Base-by-base conservation (phyloP, 1,139 yeast genomes). In the Yamadazyma blattariae region DNA sequence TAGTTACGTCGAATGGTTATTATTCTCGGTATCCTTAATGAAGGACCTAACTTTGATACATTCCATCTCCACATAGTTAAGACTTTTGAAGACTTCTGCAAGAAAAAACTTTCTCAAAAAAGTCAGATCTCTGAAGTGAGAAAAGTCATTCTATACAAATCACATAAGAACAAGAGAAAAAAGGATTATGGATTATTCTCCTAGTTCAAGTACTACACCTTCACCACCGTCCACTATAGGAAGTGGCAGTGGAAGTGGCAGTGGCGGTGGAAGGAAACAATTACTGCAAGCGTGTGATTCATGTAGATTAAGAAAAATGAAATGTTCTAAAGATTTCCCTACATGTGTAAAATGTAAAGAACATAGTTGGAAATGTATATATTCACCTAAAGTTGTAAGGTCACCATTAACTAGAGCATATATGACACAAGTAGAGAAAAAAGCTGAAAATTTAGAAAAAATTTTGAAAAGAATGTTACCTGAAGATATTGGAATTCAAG, bases 331-430 rank as follows among this genome's bases (percentile, higher is more conserved):
- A 33, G 57, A 54, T 32, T 42, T 31, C 31, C 62, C 62, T n/a
- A 41, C 51, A 15, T 57, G 62, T 33, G 40, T 41, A 35, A 57
- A 56, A 30, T 57, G 62, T 37, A 50, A 50, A 37, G 58, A 56
- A 35, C 61, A 57, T 38, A 41, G 41, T 12, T 54, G 60, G 59
- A 52, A 55, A 33, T 57, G 62, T 40, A 47, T 52, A 2, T 57
- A 57, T 35, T 52, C 58, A 9, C 62, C 61, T 4, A 44, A 56
- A 27, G 49, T 51, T 3, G 50, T 54, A 10, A 38, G 62, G 23
- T 51, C 60, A 15, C 62, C 62, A 7, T 42, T 57, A 30, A 57
- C 62, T 2, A 41, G 62, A 34, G 54, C 61, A 3, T 51, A 57
- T 41, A 37, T 57, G 41, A 54, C 59, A 10, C 52, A 50, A 33